Base-by-base conservation (phyloP, 148 eudicot genomes). In the Cornus kousa region DNA sequence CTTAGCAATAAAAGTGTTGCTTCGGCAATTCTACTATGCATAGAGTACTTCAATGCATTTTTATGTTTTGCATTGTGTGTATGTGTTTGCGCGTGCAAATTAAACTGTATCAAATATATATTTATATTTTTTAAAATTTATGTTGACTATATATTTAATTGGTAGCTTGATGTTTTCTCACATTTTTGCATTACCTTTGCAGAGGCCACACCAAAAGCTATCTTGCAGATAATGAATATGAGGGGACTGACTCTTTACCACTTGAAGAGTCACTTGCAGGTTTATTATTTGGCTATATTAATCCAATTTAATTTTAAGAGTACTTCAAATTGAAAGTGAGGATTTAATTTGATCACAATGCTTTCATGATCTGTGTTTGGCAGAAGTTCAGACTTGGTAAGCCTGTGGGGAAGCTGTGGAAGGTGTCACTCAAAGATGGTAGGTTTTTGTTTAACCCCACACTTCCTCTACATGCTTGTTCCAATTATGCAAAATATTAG, bases 251-350 rank as follows among this genome's bases (percentile, higher is more conserved):
- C 87, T 23, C 67, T 72, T 57, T 81, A 74, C 57, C 87, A 85
- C 10, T 32, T 85, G 12, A 85, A 85, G 76, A 81, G 84, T 71
- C 87, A 85, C 46, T 72, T 85, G 2, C 87, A 85, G 87, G 87
- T 80, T 66, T 19, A 62, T 62, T 62, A 62, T 19, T 62, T 57
- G 62, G 19, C 22, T 62, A 17, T 20, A 20, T 53, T 3, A 53
- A 53, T 62, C 66, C 66, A 62, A 20, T 13, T 62, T n/a, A n/a
- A n/a, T n/a, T 53, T 53, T 53, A 53, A 53, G 66, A 62, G 66
- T 62, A 28, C 28, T 28, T 62, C 66, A 62, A 62, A 17, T 3
- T 20, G 5, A 62, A 17, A n/a, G 2, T 62, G 7, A n/a, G 23
- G 7, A 24, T 62, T 19, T 17, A 62, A 17, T 62, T 62, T 62